Percentiles rank a stretch among this genome's conserved stretches.
Evolutionary conservation across 441 rosid genomes (phyloP).

Genomic region (Pelargonium cotyledonis): DNA sequence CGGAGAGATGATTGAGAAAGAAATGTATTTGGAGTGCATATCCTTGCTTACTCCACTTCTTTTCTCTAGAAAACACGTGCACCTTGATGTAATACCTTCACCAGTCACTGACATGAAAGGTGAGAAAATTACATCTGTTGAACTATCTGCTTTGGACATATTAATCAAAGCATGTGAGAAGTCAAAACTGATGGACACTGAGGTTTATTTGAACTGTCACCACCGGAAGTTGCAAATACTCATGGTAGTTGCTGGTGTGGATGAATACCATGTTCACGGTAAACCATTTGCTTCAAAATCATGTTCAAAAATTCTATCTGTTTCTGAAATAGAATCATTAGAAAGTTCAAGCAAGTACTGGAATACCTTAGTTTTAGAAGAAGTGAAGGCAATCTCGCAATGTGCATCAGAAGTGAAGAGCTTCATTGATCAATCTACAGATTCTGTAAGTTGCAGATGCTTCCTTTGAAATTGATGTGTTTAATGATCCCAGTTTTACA

Average conservation of each 20-base stretch:
- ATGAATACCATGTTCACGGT: constrained; percentile 31
- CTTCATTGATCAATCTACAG: constrained; percentile 46
- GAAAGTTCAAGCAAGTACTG: constrained; percentile 45
- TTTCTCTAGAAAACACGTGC: constrained; percentile 43
- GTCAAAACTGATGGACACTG: constrained; percentile 50
- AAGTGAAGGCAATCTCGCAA: constrained; percentile 68
- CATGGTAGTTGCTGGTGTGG: constrained; percentile 51
- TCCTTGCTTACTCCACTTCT: constrained; percentile 74
- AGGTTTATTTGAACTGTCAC: constrained; percentile 65
- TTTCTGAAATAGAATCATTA: constrained; percentile 33
- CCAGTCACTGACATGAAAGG: constrained; percentile 32
- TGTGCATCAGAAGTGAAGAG: constrained; percentile 58
- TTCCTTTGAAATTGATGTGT: constrained; percentile 16
- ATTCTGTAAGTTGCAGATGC: constrained; percentile 51
- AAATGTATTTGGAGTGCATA: constrained; percentile 61
- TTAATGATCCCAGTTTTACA: constrained; percentile 4
- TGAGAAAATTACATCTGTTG: constrained; percentile 44
- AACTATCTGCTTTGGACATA: constrained; percentile 66
- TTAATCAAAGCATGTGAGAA: constrained; percentile 71
- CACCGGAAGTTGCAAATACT: constrained; percentile 77
- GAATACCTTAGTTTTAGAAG: constrained; percentile 64
- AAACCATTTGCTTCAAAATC: constrained; percentile 35
- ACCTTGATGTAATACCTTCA: constrained; percentile 39
- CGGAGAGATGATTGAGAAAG: constrained; percentile 73
- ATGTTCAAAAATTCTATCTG: constrained; percentile 26